Base-by-base conservation (phyloP, 2,329 filamentous ascomycete species). In the Colletotrichum sp. region DNA sequence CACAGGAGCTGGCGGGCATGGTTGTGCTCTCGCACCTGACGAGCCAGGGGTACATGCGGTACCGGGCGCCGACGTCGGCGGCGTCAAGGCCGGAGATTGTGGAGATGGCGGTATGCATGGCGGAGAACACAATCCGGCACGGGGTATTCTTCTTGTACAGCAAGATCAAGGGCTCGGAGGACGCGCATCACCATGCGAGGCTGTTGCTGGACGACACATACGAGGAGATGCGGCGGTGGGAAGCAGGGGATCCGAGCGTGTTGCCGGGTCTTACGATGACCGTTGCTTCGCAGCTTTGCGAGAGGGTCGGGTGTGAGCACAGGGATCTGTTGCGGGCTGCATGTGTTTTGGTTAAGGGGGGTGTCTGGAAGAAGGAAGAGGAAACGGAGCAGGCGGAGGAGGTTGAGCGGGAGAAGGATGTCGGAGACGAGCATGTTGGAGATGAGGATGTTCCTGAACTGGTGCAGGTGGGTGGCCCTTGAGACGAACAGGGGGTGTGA, bases 201-300 rank as follows among this genome's bases (percentile, higher is more conserved):
- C 49, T 75, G 59, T 67, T 77, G 12, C 60, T 77, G 15, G 72
- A 75, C 57, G 68, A 77, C 16, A 65, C 73, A 16, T 77, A 71
- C 16, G 59, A 69, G 8, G 77, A 78, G 69, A 70, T 78, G 76
- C 72, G 68, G 34, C 39, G 26, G 24, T 78, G 76, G 76, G 77
- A 78, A 28, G 32, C 36, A n/a, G 76, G 76, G 4, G 72, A 77
- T 24, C 65, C 70, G 8, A 60, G 74, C 36, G 70, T 70, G 66
- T 44, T 77, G 34, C 72, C 75, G 8, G 76, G 77, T 8, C 63
- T 78, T 34, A 71, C 52, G n/a, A 78, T 78, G 77, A 78, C 68
- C 6, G 59, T 77, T 15, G 71, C 36, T 13, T 30, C 59, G 5
- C 36, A 64, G 28, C 44, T 76, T 13, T 65, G 70, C 34, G 57